phyloP scores from a whole-genome alignment of 257 asterid species.

The Coffea canephora region DNA sequence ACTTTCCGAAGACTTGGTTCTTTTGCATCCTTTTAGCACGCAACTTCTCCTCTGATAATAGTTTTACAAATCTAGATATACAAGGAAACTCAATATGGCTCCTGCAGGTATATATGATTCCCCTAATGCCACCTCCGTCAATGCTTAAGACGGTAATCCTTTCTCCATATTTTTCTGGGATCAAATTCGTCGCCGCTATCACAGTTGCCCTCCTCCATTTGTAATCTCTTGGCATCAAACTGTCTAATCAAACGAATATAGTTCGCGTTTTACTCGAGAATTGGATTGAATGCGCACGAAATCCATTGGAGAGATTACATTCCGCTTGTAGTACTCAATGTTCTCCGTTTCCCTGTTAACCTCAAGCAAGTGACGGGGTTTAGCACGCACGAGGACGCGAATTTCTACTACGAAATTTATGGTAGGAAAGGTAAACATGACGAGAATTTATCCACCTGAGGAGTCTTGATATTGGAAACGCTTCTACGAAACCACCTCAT shows the following conservation, averaged over 20 bases:
- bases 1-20: neutral
- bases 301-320: neutral
- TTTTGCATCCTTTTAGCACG: neutral
- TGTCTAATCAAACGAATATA: too few species aligned
- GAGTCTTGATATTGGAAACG: too few species aligned
- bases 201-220: neutral
- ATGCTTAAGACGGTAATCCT: neutral
- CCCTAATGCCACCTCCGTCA: neutral
- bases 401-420: too few species aligned
- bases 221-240: neutral
- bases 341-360: too few species aligned
- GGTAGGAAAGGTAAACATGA: too few species aligned
- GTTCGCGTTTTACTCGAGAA: neutral
- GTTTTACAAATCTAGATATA: neutral
- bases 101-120: neutral
- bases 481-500: too few species aligned
- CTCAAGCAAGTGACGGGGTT: too few species aligned
- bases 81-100: neutral
- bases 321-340: neutral
- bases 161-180: neutral
- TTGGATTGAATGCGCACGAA: too few species aligned
- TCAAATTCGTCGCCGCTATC: neutral
- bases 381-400: too few species aligned
- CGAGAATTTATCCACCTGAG: too few species aligned
- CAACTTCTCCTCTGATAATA: neutral